Conservation (phyloP, 179 eudicot genomes). For the Patellifolia procumbens region DNA sequence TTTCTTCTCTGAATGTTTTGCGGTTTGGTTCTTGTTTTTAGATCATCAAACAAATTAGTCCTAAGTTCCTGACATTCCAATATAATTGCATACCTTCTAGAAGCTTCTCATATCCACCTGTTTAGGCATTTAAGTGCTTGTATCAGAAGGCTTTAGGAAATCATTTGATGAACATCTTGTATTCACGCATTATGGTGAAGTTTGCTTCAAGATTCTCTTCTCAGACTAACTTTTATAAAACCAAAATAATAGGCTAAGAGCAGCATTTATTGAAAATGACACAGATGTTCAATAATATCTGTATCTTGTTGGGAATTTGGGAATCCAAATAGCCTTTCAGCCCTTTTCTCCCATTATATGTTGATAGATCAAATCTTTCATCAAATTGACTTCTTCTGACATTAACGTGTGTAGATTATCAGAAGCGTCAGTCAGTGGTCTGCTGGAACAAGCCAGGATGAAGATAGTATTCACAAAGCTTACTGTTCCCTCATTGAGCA, state of each 20-base stretch:
- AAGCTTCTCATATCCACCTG: not conserved
- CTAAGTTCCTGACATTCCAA: too few relatives aligned
- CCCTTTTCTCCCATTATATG: not conserved
- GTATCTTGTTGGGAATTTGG: not conserved
- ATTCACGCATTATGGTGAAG: not conserved
- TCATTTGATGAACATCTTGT: not conserved
- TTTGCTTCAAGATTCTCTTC: not conserved
- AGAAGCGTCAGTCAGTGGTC: constrained; percentile 99
- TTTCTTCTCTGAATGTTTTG: too few relatives aligned
- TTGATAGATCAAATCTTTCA: not conserved
- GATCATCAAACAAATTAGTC: too few relatives aligned
- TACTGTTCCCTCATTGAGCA: constrained; percentile 90
- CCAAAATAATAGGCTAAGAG: not conserved
- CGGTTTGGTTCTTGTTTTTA: too few relatives aligned
- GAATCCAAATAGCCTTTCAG: not conserved
- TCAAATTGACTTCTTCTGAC: constrained; percentile 11
- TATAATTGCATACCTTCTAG: not conserved
- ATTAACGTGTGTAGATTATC: constrained; percentile 54
- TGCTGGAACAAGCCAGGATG: constrained; percentile 94
- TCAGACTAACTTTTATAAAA: not conserved
- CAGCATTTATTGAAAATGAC: not conserved
- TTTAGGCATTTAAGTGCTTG: not conserved
- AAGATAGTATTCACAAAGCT: constrained; percentile 95
- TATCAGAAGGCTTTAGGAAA: not conserved
- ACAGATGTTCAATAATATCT: not conserved